Evolutionary conservation across 2,329 filamentous ascomycete species (phyloP), one percentile per base, ranked within the genome.

Genomic region (Verruconis gallopava): DNA sequence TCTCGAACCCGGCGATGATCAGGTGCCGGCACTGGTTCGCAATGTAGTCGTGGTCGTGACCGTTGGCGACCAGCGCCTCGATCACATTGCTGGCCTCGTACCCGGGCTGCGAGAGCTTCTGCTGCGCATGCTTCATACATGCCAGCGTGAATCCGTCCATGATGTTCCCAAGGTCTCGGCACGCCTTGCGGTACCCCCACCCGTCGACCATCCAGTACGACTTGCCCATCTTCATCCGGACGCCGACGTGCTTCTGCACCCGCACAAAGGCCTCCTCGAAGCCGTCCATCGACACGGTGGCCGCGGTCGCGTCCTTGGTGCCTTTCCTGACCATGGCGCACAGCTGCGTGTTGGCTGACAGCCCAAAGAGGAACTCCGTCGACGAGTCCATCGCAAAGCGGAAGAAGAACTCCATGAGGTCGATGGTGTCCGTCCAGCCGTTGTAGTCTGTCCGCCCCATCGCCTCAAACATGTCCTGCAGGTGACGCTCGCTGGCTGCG

Each of bases 1-100:
- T 73, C 48, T 74, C 71, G 9, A 69, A 64, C n/a, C 68, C 69
- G 2, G 70, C 70, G 5, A 72, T 58, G 6, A 73, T 57, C 44
- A 73, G 64, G 18, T 38, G 37, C 12, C 37, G 37, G 9, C 15
- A 19, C 37, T 38, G 37, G 18, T 38, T 38, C 5, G 37, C 13
- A 15, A 38, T 38, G 15, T 22, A 38, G 9, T 38, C 37, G 19
- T 20, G 21, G 20, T 21, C 18, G 15, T 22, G 15, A 9, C 20
- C 37, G 9, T 38, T 19, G 15, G 19, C 48, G 69, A 69, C 34
- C 72, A 56, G 5, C 69, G 53, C 45, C 72, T 59, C 62, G 47
- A 69, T 62, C 18, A 72, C 60, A 32, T 62, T 58, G 42, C 65
- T 54, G 3, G 59, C 64, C 46, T 72, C 68, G 6, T 59, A 53